Evolutionary conservation across 2,329 filamentous ascomycete species (phyloP), one percentile per base, ranked within the genome.

Genomic region (Fusarium equiseti): DNA sequence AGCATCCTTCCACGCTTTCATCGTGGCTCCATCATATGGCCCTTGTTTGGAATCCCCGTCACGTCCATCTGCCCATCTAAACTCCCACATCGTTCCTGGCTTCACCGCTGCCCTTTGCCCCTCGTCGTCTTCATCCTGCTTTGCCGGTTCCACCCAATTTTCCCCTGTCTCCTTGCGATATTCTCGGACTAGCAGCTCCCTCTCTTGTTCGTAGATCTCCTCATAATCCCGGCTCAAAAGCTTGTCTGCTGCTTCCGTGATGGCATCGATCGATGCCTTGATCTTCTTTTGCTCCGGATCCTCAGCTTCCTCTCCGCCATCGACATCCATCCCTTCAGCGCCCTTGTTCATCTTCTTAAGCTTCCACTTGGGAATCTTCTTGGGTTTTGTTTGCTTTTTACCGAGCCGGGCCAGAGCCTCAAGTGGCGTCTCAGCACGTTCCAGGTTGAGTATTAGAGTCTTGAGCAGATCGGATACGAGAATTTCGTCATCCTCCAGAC

Each of bases 201-300:
- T 88, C 78, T 97, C 93, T 46, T 91, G 87, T 62, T 98, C 94
- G 81, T 98, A 99, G 52, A 98, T 91, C n/a, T 98, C 94, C 4
- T 90, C 88, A 69, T 95, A 90, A 22, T 95, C 95, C 59, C 95
- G 87, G 31, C 91, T 91, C 56, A 98, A 88, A 1, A 99, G 85
- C 68, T 92, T 91, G 81, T 98, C 95, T 6, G 96, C 95, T 12
- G 95, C 94, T 46, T 92, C 94, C 1, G 96, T 98, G 68, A 99
- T 92, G 49, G 88, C 86, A 75, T 95, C 87, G 59, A 99, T 94
- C 1, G 90, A 88, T 66, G 91, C 86, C 77, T 90, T 93, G 70
- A 95, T 89, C 64, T 87, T 86, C 18, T 78, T 82, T 76, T 96
- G 93, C 42, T 89, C 90, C 0, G 91, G 87, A 71, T 95, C 90